Base-by-base conservation (phyloP, 495 filamentous ascomycete species). In the Aspergillus baeticus region DNA sequence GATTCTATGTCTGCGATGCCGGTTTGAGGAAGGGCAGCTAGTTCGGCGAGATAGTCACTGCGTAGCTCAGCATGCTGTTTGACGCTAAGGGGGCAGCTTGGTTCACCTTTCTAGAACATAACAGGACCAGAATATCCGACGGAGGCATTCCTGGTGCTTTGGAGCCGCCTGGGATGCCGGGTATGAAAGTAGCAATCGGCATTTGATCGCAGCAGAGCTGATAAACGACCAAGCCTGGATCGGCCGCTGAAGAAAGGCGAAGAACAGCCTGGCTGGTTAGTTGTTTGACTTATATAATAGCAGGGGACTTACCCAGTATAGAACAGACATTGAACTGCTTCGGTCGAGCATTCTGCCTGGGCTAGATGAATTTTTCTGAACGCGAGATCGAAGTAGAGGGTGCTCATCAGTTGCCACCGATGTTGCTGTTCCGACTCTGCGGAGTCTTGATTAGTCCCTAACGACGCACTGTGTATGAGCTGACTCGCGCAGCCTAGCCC, bases 81-180 rank as follows among this genome's bases (percentile, higher is more conserved):
- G 5, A n/a, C 18, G 39, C 2, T 17, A 14, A 20, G 26, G 10
- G 26, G 21, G 4, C 13, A 5, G 38, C 17, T 22, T 26, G n/a
- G 18, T 22, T 14, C 1, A 62, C 62, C 69, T 74, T 48, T 79
- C 76, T 8, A 79, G 67, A 15, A 79, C 72, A 57, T 76, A 79
- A 49, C 74, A 77, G 0, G 75, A 73, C 75, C 76, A 79, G 51
- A 79, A 79, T 20, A 79, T 77, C 6, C 76, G 64, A 6, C 69
- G 64, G 20, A 77, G 68, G 21, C 74, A 71, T 60, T 79, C 75
- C 34, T 63, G 57, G 35, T 74, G 67, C 48, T 74, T 64, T 0
- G 63, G 39, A 2, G 21, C 42, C n/a, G 31, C 6, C 6, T 55
- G 31, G 31, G 39, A 38, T 17, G 41, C 21, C 1, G 52, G 33